A percentile compares a stretch with the other conserved stretches of the same genome.
These are phyloP conservation scores for Mortierella sp. DNA, from an alignment of 371 early-diverging fungal genomes.

Conservation along the genomic window DNA sequence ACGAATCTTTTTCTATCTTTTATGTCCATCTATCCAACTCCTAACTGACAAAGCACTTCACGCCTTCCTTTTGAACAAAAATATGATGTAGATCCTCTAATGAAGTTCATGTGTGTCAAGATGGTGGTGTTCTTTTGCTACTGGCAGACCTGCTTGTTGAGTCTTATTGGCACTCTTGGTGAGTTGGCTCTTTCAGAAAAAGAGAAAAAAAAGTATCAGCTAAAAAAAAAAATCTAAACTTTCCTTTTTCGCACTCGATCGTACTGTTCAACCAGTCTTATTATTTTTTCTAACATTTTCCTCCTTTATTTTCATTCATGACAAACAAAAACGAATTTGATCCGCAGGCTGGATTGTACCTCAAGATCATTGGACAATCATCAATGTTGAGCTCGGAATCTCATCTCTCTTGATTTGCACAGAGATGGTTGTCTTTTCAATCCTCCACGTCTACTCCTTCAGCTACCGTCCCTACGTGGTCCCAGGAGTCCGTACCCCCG, in stretches of 20 bases:
- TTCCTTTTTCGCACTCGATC: not conserved
- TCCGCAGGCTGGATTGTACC: constrained; percentile 3
- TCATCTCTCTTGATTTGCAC: constrained; percentile 70
- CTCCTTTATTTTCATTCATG: not conserved
- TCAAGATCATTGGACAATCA: constrained; percentile 53
- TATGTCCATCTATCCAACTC: not conserved
- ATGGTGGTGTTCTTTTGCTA: constrained; percentile 46
- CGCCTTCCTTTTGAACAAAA: not conserved
- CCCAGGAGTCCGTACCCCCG: constrained; percentile 6
- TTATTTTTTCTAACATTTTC: not conserved
- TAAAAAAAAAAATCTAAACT: not conserved
- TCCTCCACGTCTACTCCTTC: constrained; percentile 74
- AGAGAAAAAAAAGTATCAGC: too few relatives aligned
- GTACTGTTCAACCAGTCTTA: too few relatives aligned
- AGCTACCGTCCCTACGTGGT: constrained; percentile 55
- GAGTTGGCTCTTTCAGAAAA: constrained; percentile 9
- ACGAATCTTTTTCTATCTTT: not conserved
- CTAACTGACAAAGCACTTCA: not conserved
- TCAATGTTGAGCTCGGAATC: constrained; percentile 68
- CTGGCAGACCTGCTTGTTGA: constrained; percentile 31
- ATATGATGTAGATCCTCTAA: constrained; percentile 20
- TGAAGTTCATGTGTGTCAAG: constrained; percentile 54
- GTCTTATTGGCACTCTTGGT: constrained; percentile 40
- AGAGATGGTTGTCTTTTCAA: constrained; percentile 79
- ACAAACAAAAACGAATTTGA: not conserved